Base-by-base conservation (phyloP, 1,139 yeast species). In the Nematodospora anomalae region DNA sequence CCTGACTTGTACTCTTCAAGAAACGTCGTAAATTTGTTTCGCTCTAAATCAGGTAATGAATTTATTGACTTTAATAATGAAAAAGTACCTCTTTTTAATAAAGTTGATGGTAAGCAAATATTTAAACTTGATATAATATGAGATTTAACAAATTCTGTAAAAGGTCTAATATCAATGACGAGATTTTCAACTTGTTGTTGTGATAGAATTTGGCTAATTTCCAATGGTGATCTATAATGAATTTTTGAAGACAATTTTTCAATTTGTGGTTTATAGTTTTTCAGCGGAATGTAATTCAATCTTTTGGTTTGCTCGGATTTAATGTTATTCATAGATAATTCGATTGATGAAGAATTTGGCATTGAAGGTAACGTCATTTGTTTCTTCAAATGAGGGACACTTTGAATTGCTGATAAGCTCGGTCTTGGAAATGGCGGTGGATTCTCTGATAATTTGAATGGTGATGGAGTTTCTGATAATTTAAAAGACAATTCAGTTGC, bases 41-140 rank as follows among this genome's bases (percentile, higher is more conserved):
- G 66, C 37, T 75, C 80, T 32, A 52, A 64, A 32, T 49, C 60
- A 16, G 80, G 75, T 55, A 82, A 69, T 25, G 85, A 77, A 39
- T 77, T 80, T 30, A 79, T 60, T 44, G 83, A 74, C 46, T 82
- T 60, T 38, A 64, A 46, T 36, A 85, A 62, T 12, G 76, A 74
- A 51, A 82, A 85, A 41, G 76, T 79, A 26, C 76, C 68, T 44
- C 96, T 72, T 53, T 83, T 83, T 45, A 87, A 62, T 32, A 87
- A 65, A 1, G 95, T 86, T 13, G 92, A 79, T 2, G 95, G 95
- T 16, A 86, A 64, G 51, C 90, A 83, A 24, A 86, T 71, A 52
- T 83, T 83, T 30, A 83, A 62, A 2, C 95, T 74, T 31, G 71
- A 61, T n/a, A 49, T 50, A 11, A 87, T 53, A 40, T 80, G 81